Evolutionary conservation across 106 monocot species (phyloP).

Genomic region (Dioscorea dumetorum): DNA sequence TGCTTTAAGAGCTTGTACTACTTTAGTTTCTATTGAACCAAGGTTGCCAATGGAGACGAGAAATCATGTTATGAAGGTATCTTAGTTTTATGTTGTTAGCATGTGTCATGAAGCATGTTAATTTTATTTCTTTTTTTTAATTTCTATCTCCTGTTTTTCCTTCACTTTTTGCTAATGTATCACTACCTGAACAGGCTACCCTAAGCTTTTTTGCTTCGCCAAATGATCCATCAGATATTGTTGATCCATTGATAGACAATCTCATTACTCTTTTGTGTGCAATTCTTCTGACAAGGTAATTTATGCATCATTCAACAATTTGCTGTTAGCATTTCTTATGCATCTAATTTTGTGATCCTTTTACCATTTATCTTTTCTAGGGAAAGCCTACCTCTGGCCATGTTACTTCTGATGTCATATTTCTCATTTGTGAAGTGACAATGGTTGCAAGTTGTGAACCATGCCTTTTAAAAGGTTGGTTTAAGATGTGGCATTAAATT

Average conservation of each 20-base stretch:
- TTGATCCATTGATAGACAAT: slow-evolving; percentile 82
- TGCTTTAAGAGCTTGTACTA: slow-evolving; percentile 91
- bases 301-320: not conserved
- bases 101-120: too few species aligned
- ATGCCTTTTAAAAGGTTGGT: too few species aligned
- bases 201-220: slow-evolving; percentile 83
- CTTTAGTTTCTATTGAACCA: slow-evolving; percentile 88
- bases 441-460: too few species aligned
- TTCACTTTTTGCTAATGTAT: not conserved
- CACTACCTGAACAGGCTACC: slow-evolving; percentile 58
- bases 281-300: slow-evolving; percentile 90
- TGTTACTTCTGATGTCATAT: too few species aligned
- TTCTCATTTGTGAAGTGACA: too few species aligned
- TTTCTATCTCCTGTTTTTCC: not conserved
- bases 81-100: not conserved
- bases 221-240: slow-evolving; percentile 57
- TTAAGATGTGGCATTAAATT: too few species aligned
- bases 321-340: too few species aligned
- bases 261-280: slow-evolving; percentile 83
- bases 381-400: too few species aligned
- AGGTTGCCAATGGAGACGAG: slow-evolving; percentile 87
- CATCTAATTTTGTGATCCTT: too few species aligned
- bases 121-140: not conserved
- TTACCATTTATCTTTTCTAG: too few species aligned
- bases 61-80: slow-evolving; percentile 93